Conservation (phyloP, 345 rosid genomes). For the Citrus hindsii region DNA sequence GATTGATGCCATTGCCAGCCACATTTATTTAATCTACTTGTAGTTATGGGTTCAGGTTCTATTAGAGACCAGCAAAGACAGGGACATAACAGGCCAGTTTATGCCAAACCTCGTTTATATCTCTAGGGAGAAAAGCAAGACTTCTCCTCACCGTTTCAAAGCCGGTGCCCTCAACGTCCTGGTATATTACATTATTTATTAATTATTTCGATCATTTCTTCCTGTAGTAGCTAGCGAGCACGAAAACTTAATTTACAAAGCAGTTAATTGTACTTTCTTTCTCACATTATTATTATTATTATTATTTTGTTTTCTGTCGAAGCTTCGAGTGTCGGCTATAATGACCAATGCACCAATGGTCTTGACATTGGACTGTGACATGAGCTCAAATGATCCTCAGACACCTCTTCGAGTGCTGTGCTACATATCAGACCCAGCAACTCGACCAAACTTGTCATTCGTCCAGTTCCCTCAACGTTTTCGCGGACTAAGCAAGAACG, state of each 20-base stretch:
- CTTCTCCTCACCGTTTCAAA: constrained; percentile 58
- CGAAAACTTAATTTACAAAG: no score
- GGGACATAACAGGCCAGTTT: constrained; percentile 26
- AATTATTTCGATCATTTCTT: no score
- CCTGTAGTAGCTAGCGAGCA: no score
- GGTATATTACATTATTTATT: constrained; percentile 20
- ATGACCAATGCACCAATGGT: constrained; percentile 70
- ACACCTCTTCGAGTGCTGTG: constrained; percentile 50
- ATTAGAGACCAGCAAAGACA: constrained; percentile 37
- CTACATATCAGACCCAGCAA: constrained; percentile 41
- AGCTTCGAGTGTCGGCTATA: constrained; percentile 70
- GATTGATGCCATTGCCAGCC: no score
- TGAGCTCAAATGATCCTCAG: constrained; percentile 64
- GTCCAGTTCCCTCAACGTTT: constrained; percentile 76
- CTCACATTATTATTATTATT: neutral
- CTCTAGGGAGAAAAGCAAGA: constrained; percentile 56
- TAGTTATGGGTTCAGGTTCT: constrained; percentile 32
- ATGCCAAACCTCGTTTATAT: constrained; percentile 70
- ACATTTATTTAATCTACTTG: neutral
- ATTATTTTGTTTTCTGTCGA: neutral
- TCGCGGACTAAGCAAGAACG: constrained; percentile 47
- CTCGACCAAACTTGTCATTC: constrained; percentile 24
- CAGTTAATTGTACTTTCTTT: neutral
- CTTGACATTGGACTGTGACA: constrained; percentile 79
- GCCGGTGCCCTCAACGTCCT: constrained; percentile 82